Conservation (phyloP, 177 flowering plant species). For the Vitis hybrid region DNA sequence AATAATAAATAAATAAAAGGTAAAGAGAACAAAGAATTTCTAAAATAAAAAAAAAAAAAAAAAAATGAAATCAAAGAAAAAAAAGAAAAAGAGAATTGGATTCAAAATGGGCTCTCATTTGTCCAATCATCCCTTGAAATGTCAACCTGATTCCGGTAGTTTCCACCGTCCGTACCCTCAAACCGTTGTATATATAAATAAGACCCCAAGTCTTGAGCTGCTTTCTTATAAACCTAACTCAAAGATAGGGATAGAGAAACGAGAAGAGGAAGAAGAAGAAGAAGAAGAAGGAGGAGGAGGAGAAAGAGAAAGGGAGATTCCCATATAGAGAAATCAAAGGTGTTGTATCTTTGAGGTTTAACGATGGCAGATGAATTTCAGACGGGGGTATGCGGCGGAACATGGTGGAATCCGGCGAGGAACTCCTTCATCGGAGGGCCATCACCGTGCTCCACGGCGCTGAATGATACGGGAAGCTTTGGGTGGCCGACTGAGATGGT, state of each 20-base stretch:
- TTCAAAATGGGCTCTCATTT: conserved; percentile 27
- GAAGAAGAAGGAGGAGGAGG: not conserved
- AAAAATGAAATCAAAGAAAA: not conserved
- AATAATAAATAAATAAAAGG: conserved; percentile 4
- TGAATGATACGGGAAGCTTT: conserved; percentile 18
- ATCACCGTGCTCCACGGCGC: conserved; percentile 33
- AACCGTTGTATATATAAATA: conserved; percentile 22
- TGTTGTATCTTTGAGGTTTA: not conserved
- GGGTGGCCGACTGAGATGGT: conserved; percentile 28
- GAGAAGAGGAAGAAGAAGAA: not conserved
- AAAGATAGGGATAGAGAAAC: not conserved
- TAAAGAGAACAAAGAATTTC: conserved; percentile 1
- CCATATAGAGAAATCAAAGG: too few relatives aligned
- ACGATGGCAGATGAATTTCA: conserved; percentile 55
- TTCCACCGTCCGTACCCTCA: conserved; percentile 19
- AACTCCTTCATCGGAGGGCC: conserved; percentile 14
- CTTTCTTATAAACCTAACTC: not conserved
- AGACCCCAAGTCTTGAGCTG: not conserved
- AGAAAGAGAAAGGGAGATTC: not conserved
- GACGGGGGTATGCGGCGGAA: conserved; percentile 37
- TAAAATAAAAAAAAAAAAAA: not conserved
- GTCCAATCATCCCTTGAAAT: conserved; percentile 29
- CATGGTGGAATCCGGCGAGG: conserved; percentile 40
- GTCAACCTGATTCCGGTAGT: conserved; percentile 28
- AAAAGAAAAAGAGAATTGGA: conserved; percentile 17